A percentile compares a stretch with the other conserved stretches of the same genome.
Conservation (phyloP, 2,329 filamentous ascomycete genomes). For the Juglanconis oblonga region DNA sequence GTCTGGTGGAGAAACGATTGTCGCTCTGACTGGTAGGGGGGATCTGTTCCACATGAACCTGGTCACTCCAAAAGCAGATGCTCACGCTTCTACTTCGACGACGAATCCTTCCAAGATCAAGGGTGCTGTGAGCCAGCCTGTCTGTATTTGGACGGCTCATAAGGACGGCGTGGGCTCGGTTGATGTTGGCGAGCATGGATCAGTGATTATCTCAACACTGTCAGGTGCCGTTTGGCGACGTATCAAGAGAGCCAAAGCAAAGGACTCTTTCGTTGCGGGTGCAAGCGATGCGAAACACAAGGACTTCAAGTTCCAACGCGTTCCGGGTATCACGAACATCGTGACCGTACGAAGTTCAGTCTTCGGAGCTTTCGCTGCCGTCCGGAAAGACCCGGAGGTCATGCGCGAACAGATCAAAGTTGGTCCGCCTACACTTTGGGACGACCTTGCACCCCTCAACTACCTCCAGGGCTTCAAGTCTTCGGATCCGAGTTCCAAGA, state of each 20-base stretch:
- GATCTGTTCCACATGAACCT: conserved; percentile 86
- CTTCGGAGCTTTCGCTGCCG: conserved; percentile 84
- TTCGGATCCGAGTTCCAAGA: conserved; percentile 33
- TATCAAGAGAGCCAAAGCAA: conserved; percentile 77
- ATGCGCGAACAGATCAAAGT: conserved; percentile 70
- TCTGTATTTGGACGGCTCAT: conserved; percentile 83
- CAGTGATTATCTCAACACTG: conserved; percentile 88
- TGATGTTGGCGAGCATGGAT: conserved; percentile 86
- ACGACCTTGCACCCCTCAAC: conserved; percentile 68
- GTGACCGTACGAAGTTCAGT: conserved; percentile 81
- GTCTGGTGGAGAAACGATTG: conserved; percentile 87
- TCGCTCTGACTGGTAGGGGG: conserved; percentile 77
- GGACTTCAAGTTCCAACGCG: conserved; percentile 92
- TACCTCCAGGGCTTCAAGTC: conserved; percentile 61
- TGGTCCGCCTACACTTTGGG: conserved; percentile 66
- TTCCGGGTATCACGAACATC: conserved; percentile 84
- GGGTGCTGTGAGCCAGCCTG: conserved; percentile 72
- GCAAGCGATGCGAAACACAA: conserved; percentile 63
- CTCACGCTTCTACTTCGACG: conserved; percentile 66
- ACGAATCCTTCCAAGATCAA: conserved; percentile 91
- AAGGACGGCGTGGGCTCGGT: conserved; percentile 87
- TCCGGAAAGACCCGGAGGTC: conserved; percentile 80
- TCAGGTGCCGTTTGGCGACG: conserved; percentile 92
- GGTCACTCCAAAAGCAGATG: conserved; percentile 60
- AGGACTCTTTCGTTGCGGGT: conserved; percentile 54